Base-by-base conservation (phyloP, 192 early-diverging fungal species). In the Entomortierella beljakovae region DNA sequence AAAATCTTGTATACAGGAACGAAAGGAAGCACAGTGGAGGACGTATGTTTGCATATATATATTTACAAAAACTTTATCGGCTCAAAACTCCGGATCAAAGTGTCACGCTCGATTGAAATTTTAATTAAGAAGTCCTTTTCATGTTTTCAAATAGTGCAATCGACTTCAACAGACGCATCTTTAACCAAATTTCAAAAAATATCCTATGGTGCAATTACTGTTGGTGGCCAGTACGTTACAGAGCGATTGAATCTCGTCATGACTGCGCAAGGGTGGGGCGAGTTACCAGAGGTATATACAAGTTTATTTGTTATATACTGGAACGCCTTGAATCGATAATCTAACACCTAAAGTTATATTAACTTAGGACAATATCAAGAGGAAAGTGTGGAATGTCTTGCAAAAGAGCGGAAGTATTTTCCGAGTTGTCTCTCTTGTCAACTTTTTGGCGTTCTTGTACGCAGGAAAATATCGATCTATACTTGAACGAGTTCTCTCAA, bases 371-470 rank as follows among this genome's bases (percentile, higher is more conserved):
- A 80, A 87, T 54, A 76, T 76, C 33, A 85, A 84, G n/a, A 79
- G 84, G 20, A 81, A 81, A 49, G 33, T 84, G 25, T 93, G 90
- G 86, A 82, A 83, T 56, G 26, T 87, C 26, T 51, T 89, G 16
- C 87, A 92, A 64, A 82, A 82, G 25, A 63, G 86, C n/a, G 93
- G 95, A 77, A 85, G 86, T 9, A 52, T 87, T 18, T 88, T 84
- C 68, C 74, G 87, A 50, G 79, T 87, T 26, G 79, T 90, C 9
- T 87, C 90, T 20, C 65, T 97, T 57, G 40, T 91, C 13, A 98
- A 98, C 71, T 94, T 98, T 71, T 73, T 96, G 28, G 86, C 89
- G 9, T 98, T 97, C 71, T 80, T 98, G 31, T 91, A 89, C 43
- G 88, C 90, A 16, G 95, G 95, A 63, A 92, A 89, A 90, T 94